Conservation (phyloP, 495 filamentous ascomycete species). For the Trichoderma parareesei region DNA sequence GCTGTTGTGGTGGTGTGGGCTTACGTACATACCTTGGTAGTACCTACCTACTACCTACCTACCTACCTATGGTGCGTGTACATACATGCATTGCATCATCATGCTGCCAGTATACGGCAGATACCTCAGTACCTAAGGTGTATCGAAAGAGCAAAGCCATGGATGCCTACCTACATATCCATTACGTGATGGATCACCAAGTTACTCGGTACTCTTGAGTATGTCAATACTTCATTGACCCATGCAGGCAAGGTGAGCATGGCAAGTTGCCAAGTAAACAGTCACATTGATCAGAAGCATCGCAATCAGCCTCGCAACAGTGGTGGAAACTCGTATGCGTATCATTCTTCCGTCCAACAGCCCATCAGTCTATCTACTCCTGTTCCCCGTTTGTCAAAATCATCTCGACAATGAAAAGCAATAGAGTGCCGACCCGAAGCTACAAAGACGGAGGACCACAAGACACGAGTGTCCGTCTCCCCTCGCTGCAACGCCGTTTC, state of each 20-base stretch:
- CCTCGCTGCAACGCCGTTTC: not conserved
- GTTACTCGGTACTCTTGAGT: no score
- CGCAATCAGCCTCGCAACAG: not conserved
- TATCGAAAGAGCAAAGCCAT: no score
- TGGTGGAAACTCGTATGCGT: not conserved
- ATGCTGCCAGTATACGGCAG: not conserved
- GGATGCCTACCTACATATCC: no score
- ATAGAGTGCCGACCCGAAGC: not conserved
- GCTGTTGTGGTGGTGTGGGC: no score
- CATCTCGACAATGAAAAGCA: not conserved
- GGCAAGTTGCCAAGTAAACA: not conserved
- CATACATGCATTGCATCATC: conserved; percentile 1
- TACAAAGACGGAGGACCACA: not conserved
- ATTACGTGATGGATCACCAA: no score
- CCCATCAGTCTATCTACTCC: not conserved
- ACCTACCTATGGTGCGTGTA: not conserved
- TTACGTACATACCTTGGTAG: not conserved
- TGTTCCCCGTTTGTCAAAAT: not conserved
- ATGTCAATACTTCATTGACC: not conserved
- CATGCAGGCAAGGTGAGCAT: not conserved
- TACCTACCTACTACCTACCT: no score
- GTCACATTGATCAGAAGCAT: not conserved
- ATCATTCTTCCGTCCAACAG: not conserved
- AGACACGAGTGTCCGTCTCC: not conserved
- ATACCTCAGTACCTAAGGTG: no score